Evolutionary conservation across 805 yeast species (phyloP).

Genomic region (Myxozyma mucilagina): DNA sequence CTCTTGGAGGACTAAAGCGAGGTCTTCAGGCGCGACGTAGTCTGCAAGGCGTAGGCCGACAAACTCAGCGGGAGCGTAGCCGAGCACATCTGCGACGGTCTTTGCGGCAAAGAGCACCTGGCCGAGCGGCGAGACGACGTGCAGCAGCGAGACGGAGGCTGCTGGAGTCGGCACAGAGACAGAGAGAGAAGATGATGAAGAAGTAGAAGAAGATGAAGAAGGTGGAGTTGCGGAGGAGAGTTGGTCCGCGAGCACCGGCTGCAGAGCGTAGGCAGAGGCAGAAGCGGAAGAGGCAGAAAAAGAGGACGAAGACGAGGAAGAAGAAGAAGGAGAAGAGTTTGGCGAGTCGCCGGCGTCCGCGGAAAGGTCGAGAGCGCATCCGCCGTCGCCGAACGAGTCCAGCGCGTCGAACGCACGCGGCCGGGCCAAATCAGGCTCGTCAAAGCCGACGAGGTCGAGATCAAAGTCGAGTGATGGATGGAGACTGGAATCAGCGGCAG

Average conservation of each 20-base stretch:
- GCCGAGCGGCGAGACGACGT: constrained; percentile 6
- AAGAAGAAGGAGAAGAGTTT: no score
- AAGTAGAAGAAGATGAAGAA: no score
- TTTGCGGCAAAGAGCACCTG: constrained; percentile 25
- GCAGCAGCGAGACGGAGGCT: constrained; percentile 1
- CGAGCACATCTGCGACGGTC: constrained; percentile 21
- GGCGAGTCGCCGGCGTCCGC: background rate
- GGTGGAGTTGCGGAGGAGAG: no score
- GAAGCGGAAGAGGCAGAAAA: no score
- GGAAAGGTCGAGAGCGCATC: background rate
- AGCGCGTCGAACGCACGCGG: background rate
- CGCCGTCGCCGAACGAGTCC: background rate
- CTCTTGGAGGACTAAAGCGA: constrained; percentile 17
- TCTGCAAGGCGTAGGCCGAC: constrained; percentile 16
- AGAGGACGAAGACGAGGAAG: no score
- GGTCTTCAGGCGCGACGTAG: constrained; percentile 23
- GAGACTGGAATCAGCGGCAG: background rate
- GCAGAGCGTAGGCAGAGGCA: background rate
- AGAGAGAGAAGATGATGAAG: no score
- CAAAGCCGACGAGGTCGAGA: no score
- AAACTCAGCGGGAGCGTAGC: constrained; percentile 23
- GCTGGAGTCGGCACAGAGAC: background rate
- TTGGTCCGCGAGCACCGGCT: no score
- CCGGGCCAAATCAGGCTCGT: no score
- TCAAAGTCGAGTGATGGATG: no score